Evolutionary conservation across 345 rosid genomes (phyloP).

Genomic region (Eucalyptus marginata): DNA sequence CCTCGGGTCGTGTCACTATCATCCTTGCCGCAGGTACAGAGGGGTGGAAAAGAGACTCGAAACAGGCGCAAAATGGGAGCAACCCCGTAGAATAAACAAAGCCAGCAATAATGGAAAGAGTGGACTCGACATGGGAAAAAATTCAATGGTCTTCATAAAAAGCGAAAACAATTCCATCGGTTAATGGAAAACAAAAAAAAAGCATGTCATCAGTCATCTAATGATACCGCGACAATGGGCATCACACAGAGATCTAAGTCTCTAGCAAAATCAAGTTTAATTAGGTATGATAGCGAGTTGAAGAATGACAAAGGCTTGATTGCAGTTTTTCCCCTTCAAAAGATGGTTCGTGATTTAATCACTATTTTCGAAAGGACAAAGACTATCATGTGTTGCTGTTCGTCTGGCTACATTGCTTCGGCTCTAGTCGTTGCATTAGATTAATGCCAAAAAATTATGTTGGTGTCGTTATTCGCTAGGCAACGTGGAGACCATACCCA

Average conservation of each 20-base stretch:
- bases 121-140: not conserved
- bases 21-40: not conserved
- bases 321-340: not conserved
- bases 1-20: too few species aligned
- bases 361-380: not conserved
- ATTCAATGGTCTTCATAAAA: too few species aligned
- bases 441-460: not conserved
- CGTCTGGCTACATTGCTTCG: not conserved
- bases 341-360: rapidly evolving
- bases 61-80: too few species aligned
- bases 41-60: not conserved
- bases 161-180: too few species aligned
- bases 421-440: not conserved
- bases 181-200: too few species aligned
- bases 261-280: not conserved
- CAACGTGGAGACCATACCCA: rapidly evolving
- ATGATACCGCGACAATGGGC: not conserved
- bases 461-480: rapidly evolving
- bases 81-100: not conserved
- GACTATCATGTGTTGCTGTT: too few species aligned
- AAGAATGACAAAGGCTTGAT: not conserved
- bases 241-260: not conserved
- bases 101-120: rapidly evolving
- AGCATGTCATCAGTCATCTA: not conserved
- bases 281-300: not conserved